Conservation (phyloP, 352 stramenopile genomes). For the Plasmopara muralis region DNA sequence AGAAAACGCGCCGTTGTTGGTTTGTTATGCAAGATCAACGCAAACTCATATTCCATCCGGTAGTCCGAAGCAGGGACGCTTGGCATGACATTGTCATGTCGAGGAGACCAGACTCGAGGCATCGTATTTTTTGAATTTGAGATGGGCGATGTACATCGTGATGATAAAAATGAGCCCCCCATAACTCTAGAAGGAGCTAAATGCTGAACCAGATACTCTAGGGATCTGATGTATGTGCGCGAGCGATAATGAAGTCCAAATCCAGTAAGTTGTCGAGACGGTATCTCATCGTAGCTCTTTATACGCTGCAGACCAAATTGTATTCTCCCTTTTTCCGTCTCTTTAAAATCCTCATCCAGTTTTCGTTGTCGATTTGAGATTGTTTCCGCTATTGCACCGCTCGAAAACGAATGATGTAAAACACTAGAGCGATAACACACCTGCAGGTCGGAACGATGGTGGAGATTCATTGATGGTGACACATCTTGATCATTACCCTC, state of each 20-base stretch:
- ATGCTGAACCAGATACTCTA: conserved; percentile 77
- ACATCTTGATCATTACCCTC: conserved; percentile 1
- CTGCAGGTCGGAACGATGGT: conserved; percentile 14
- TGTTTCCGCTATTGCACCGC: conserved; percentile 28
- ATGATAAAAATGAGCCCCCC: conserved; percentile 20
- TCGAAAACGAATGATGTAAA: conserved; percentile 26
- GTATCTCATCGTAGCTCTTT: conserved; percentile 41
- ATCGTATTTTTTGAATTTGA: conserved; percentile 34
- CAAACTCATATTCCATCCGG: conserved; percentile 81
- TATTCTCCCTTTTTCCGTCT: conserved; percentile 8
- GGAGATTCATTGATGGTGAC: conserved; percentile 22
- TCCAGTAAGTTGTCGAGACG: conserved; percentile 22
- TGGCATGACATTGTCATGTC: conserved; percentile 36
- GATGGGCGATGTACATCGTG: conserved; percentile 38
- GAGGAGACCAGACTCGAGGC: conserved; percentile 70
- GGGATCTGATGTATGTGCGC: conserved; percentile 71
- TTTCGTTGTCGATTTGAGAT: conserved; percentile 26
- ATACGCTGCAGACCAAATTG: conserved; percentile 24
- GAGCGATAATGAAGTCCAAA: conserved; percentile 27
- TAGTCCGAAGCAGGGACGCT: conserved; percentile 34
- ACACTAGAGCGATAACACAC: conserved; percentile 18
- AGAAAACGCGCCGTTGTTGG: conserved; percentile 68
- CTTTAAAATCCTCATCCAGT: conserved; percentile 14
- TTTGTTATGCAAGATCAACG: conserved; percentile 78
- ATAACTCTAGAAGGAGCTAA: conserved; percentile 42